phyloP scores from a whole-genome alignment of 2,329 filamentous ascomycete species.

The Epichloe sp. region DNA sequence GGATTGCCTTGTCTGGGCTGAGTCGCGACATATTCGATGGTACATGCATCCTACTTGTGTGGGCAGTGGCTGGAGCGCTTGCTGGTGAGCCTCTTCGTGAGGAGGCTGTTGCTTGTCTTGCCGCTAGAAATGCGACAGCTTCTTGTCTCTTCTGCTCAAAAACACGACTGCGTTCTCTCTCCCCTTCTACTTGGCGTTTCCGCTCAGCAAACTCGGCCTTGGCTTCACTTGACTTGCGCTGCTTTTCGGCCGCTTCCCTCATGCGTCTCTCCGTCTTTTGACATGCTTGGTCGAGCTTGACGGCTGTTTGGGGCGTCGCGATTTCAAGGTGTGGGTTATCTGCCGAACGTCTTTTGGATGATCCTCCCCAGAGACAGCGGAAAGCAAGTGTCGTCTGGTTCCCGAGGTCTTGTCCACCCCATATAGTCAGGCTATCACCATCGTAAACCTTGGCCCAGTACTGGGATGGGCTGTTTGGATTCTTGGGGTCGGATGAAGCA shows the following conservation, averaged over 20 bases:
- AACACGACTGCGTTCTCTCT: conserved; percentile 33
- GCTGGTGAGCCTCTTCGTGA: conserved; percentile 20
- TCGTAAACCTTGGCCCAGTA: conserved; percentile 59
- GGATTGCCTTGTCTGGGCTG: conserved; percentile 6
- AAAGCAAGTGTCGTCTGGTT: conserved; percentile 35
- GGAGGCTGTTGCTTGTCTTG: conserved; percentile 12
- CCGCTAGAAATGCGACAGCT: conserved; percentile 27
- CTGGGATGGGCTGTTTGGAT: conserved; percentile 39
- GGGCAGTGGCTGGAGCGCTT: conserved; percentile 10
- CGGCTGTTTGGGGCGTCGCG: conserved; percentile 26
- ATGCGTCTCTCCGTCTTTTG: conserved; percentile 31
- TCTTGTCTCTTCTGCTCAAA: conserved; percentile 38
- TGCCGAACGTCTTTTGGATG: conserved; percentile 26
- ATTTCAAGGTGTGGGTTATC: conserved; percentile 17
- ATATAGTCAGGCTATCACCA: conserved; percentile 66
- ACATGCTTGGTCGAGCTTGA: conserved; percentile 36
- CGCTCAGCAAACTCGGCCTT: conserved; percentile 31
- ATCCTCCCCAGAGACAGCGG: conserved; percentile 43
- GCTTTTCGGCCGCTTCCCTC: conserved; percentile 25
- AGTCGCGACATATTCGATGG: conserved; percentile 5
- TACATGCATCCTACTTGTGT: conserved; percentile 8
- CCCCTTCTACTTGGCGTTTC: conserved; percentile 29
- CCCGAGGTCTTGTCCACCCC: conserved; percentile 32
- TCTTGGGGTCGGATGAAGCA: conserved; percentile 38
- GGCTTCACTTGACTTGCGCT: conserved; percentile 29